phyloP scores from a whole-genome alignment of 2,329 filamentous ascomycete species.

The Cladophialophora bantiana region DNA sequence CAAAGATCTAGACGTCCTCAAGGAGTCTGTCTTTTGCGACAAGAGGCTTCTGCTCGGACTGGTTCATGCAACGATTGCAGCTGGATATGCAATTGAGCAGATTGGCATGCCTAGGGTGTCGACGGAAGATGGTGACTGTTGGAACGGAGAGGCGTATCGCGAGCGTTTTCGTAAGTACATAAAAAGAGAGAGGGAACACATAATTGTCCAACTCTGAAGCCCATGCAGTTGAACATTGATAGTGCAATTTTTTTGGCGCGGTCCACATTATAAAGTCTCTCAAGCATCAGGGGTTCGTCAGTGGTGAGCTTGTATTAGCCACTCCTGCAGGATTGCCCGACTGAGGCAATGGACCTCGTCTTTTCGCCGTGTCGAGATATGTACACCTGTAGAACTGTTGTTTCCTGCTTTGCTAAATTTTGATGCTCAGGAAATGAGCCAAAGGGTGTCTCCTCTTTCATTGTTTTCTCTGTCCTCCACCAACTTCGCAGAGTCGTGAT shows the following conservation, averaged over 20 bases:
- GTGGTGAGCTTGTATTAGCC: background rate
- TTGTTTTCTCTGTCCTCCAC: background rate
- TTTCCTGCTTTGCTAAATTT: background rate
- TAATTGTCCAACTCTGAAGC: slow-evolving; percentile 16
- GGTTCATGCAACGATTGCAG: slow-evolving; percentile 79
- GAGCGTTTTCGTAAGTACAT: slow-evolving; percentile 35
- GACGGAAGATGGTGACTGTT: slow-evolving; percentile 45
- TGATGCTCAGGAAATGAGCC: background rate
- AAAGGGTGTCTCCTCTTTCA: background rate
- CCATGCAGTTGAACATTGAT: background rate
- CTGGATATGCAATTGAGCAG: slow-evolving; percentile 94
- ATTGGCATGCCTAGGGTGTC: slow-evolving; percentile 73
- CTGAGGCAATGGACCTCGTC: background rate
- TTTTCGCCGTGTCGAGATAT: background rate
- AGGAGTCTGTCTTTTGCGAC: slow-evolving; percentile 3
- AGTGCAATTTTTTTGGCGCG: background rate
- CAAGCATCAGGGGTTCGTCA: background rate
- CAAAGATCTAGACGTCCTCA: slow-evolving; percentile 40
- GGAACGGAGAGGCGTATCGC: slow-evolving; percentile 49
- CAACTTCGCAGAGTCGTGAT: background rate
- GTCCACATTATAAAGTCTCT: background rate
- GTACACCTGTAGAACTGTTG: background rate
- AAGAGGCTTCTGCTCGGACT: slow-evolving; percentile 70
- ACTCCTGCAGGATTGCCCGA: background rate
- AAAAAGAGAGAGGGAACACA: slow-evolving; percentile 27